Evolutionary conservation across 441 rosid genomes (phyloP).

Genomic region (Gossypium davidsonii): DNA sequence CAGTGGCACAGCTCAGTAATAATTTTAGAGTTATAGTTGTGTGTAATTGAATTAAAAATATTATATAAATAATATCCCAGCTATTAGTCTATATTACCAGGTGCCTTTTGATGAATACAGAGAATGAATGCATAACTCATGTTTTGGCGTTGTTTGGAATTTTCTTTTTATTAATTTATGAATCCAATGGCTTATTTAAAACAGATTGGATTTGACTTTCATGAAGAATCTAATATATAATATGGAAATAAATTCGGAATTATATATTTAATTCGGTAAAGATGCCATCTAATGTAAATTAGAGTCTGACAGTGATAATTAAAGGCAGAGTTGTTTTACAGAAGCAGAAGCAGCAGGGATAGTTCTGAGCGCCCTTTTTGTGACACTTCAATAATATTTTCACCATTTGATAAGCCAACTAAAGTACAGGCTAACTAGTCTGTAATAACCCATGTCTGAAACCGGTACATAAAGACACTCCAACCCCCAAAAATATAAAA

Average conservation of each 20-base stretch:
- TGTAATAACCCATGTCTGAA: not conserved
- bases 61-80: too few species aligned
- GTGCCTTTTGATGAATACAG: not conserved
- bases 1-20: too few species aligned
- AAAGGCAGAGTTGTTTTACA: not conserved
- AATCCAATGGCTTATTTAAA: not conserved
- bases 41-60: too few species aligned
- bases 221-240: too few species aligned
- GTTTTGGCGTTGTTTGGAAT: not conserved
- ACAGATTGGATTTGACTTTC: not conserved
- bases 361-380: not conserved
- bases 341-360: not conserved
- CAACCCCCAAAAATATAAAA: not conserved
- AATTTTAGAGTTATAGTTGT: too few species aligned
- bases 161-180: too few species aligned
- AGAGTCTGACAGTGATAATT: too few species aligned
- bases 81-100: not conserved
- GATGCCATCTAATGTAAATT: not conserved
- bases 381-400: not conserved
- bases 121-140: not conserved
- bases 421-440: too few species aligned
- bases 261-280: not conserved
- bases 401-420: not conserved
- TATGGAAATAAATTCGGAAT: too few species aligned
- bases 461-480: not conserved